Conservation (phyloP, 1,284 basidiomycete species). For the Malassezia sp. region DNA sequence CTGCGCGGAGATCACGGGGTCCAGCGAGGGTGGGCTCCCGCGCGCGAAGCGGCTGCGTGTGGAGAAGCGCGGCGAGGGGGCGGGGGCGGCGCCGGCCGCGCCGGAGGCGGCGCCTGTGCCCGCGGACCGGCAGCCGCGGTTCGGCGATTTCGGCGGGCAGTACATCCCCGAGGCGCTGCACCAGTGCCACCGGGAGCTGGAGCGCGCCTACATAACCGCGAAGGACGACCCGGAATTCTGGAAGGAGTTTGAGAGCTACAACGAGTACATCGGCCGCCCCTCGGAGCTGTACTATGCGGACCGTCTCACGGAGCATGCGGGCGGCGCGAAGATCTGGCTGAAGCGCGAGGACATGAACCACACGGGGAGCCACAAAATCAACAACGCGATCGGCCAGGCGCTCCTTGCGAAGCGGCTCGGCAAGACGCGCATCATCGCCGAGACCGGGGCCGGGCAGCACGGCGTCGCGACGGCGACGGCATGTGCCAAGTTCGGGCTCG, state of each 20-base stretch:
- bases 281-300: slow-evolving; percentile 63
- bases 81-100: background rate
- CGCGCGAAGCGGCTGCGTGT: slow-evolving; percentile 31
- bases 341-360: slow-evolving; percentile 80
- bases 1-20: slow-evolving; percentile 56
- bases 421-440: slow-evolving; percentile 93
- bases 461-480: slow-evolving; percentile 97
- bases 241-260: slow-evolving; percentile 80
- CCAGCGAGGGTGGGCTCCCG: slow-evolving; percentile 31
- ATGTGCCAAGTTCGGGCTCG: slow-evolving; percentile 87
- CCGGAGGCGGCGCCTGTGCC: background rate
- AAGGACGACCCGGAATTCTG: slow-evolving; percentile 79
- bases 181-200: slow-evolving; percentile 79
- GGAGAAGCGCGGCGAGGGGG: background rate
- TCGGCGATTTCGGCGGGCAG: slow-evolving; percentile 91
- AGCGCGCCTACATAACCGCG: slow-evolving; percentile 76
- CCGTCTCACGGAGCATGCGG: slow-evolving; percentile 62
- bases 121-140: slow-evolving; percentile 51
- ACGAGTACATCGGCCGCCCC: slow-evolving; percentile 76
- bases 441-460: slow-evolving; percentile 97
- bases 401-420: slow-evolving; percentile 81
- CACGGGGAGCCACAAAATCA: slow-evolving; percentile 47
- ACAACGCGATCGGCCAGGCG: slow-evolving; percentile 52
- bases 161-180: slow-evolving; percentile 90
- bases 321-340: slow-evolving; percentile 90